phyloP scores from a whole-genome alignment of 345 rosid species.

The Murraya paniculata region DNA sequence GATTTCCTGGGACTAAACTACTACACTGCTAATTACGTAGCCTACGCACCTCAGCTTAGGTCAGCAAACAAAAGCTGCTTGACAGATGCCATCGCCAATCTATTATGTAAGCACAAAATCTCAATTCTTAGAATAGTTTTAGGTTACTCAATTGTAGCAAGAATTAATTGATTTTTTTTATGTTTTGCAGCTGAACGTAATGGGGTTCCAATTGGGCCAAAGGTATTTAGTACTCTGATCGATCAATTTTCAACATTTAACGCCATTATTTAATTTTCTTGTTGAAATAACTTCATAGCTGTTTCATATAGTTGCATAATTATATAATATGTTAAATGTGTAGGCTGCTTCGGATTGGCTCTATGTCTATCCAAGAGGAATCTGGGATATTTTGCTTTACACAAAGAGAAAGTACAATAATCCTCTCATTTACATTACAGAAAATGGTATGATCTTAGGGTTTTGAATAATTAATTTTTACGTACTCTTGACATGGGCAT shows the following conservation, averaged over 20 bases:
- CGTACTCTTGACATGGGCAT: neutral
- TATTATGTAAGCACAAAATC: slow-evolving; percentile 12
- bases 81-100: slow-evolving; percentile 23
- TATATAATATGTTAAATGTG: neutral
- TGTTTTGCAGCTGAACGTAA: slow-evolving; percentile 17
- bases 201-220: slow-evolving; percentile 10
- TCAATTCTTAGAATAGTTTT: neutral
- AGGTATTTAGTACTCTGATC: neutral
- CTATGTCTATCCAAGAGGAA: slow-evolving; percentile 28
- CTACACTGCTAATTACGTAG: slow-evolving; percentile 32
- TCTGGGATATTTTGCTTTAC: slow-evolving; percentile 20
- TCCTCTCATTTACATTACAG: slow-evolving; percentile 43
- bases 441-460: slow-evolving; percentile 28
- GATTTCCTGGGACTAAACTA: slow-evolving; percentile 48
- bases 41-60: neutral
- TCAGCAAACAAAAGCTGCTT: slow-evolving; percentile 16
- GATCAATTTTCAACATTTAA: too few relatives aligned
- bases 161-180: neutral
- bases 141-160: neutral
- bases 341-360: slow-evolving; percentile 31
- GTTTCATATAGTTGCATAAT: neutral
- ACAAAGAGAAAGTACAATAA: slow-evolving; percentile 28
- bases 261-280: too few relatives aligned
- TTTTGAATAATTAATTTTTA: neutral
- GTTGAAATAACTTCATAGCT: too few relatives aligned